These are phyloP conservation scores for Verticillium isaacii DNA, from an alignment of 2,329 filamentous ascomycete genomes.

Conservation along the genomic window DNA sequence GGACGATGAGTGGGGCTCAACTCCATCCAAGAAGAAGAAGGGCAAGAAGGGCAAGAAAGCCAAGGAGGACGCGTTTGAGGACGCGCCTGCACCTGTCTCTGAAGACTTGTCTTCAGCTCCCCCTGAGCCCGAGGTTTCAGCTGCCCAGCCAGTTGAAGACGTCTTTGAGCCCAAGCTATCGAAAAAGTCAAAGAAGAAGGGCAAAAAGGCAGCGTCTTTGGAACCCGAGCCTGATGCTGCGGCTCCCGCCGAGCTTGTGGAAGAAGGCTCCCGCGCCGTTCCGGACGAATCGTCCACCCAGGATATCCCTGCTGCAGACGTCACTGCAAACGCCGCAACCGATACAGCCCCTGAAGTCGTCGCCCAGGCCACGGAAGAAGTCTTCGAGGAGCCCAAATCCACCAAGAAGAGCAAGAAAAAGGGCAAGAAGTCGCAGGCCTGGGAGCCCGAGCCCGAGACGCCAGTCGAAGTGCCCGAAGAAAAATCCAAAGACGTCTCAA, in stretches of 20 bases:
- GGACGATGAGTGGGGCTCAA: background rate
- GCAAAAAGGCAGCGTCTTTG: background rate
- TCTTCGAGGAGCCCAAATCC: conserved; percentile 9
- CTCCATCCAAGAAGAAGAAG: conserved; percentile 6
- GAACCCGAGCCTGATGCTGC: background rate
- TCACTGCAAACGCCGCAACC: background rate
- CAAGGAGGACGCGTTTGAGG: conserved; percentile 9
- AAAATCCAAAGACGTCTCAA: too few relatives aligned
- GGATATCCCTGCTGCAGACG: background rate
- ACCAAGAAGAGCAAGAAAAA: conserved; percentile 6
- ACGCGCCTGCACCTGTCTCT: background rate
- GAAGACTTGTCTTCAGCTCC: background rate
- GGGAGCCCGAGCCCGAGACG: conserved; percentile 1
- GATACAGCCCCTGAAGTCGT: background rate
- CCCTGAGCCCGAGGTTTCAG: background rate
- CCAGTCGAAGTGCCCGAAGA: background rate
- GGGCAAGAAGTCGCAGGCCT: conserved; percentile 10
- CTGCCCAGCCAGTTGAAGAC: conserved; percentile 3
- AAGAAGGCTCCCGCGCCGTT: background rate
- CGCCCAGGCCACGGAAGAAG: conserved; percentile 1
- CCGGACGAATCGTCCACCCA: conserved; percentile 1
- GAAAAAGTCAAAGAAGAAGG: conserved; percentile 17
- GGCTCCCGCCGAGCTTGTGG: background rate
- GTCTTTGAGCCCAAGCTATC: conserved; percentile 5
- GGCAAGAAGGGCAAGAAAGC: conserved; percentile 9